Conservation (phyloP, 1,284 basidiomycete genomes). For the Rhizopogon parksii region DNA sequence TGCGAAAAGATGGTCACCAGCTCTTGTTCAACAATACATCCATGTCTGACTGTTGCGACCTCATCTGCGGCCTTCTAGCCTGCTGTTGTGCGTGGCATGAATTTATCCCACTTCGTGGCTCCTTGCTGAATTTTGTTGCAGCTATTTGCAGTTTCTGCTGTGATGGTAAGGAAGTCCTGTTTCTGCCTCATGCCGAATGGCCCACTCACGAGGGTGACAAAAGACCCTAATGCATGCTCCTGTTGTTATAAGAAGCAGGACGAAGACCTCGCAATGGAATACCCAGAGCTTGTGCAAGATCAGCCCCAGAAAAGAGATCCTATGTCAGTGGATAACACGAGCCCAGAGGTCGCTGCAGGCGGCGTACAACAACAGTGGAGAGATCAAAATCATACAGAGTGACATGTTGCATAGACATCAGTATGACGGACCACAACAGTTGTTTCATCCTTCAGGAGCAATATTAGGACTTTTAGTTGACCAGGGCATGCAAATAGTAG, state of each 20-base stretch:
- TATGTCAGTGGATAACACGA: conserved; percentile 11
- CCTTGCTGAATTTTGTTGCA: conserved; percentile 1
- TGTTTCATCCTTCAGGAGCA: neutral
- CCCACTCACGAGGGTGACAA: neutral
- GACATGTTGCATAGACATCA: neutral
- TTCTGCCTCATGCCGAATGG: neutral
- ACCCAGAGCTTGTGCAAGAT: conserved; percentile 10
- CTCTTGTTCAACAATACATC: neutral
- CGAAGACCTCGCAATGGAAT: neutral
- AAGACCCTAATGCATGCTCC: conserved; percentile 14
- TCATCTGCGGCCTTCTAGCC: conserved; percentile 15
- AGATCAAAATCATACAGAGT: neutral
- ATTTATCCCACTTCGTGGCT: neutral
- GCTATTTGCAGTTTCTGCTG: conserved; percentile 17
- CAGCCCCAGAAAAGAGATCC: conserved; percentile 12
- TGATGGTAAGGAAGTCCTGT: neutral
- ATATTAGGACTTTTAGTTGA: neutral
- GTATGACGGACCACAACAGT: neutral
- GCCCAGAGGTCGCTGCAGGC: conserved; percentile 3
- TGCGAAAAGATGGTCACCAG: neutral
- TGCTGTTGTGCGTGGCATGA: conserved; percentile 20
- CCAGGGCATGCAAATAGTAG: no score
- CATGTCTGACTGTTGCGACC: conserved; percentile 18
- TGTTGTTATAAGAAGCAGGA: conserved; percentile 13
- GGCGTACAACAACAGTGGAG: neutral